Percentiles rank a stretch among this genome's conserved stretches.
Conservation (phyloP, 2,329 filamentous ascomycete species). For the Apiospora kogelbergensis region DNA sequence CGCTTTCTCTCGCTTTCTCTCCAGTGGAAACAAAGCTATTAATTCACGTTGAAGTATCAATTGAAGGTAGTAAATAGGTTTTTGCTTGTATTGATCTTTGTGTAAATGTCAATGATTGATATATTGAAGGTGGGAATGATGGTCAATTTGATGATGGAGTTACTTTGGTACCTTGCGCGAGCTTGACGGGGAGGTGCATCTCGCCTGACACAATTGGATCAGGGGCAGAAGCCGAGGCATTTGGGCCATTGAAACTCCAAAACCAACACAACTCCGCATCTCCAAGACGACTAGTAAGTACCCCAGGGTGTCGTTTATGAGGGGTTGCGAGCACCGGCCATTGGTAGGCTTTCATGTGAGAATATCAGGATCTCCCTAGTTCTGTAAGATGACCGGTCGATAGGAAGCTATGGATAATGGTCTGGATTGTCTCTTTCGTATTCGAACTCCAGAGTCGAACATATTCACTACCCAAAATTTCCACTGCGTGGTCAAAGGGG, state of each 20-base stretch:
- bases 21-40: not conserved
- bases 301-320: not conserved
- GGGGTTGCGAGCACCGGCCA: not conserved
- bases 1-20: not conserved
- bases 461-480: not conserved
- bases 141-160: not conserved
- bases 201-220: not conserved
- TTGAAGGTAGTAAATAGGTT: not conserved
- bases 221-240: not conserved
- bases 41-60: not conserved
- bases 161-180: not conserved
- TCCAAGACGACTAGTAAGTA: not conserved
- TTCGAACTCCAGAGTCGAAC: not conserved
- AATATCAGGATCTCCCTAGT: not conserved
- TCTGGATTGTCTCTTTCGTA: not conserved
- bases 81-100: not conserved
- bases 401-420: not conserved
- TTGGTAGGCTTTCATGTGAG: not conserved
- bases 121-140: not conserved
- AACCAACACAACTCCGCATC: not conserved
- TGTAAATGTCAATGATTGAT: not conserved
- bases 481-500: not conserved
- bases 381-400: not conserved
- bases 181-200: not conserved
- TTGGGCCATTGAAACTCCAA: conserved; percentile 2